phyloP scores from a whole-genome alignment of 1,284 basidiomycete species.

The Lignosus rhinocerotis region DNA sequence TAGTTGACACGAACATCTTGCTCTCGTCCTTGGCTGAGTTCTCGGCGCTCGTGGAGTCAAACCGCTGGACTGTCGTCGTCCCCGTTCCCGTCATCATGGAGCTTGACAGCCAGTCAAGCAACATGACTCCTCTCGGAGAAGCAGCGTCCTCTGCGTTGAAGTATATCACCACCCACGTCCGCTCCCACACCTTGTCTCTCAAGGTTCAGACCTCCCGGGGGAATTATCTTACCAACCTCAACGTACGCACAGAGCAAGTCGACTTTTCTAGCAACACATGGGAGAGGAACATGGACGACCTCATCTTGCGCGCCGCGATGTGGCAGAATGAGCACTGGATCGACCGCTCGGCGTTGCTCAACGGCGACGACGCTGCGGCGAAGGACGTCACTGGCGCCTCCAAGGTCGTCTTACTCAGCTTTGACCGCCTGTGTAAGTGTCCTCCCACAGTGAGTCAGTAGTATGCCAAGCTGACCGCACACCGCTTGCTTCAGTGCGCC shows the following conservation, averaged over 20 bases:
- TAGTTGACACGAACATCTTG: conserved; percentile 94
- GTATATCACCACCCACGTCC: conserved; percentile 79
- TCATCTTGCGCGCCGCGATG: conserved; percentile 87
- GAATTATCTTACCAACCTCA: conserved; percentile 88
- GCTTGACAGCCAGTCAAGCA: conserved; percentile 84
- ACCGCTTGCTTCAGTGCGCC: conserved; percentile 55
- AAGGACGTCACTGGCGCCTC: conserved; percentile 50
- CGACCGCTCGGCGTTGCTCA: conserved; percentile 77
- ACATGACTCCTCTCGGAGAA: conserved; percentile 65
- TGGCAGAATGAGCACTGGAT: conserved; percentile 95
- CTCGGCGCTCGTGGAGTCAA: conserved; percentile 74
- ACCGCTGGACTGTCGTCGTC: conserved; percentile 86
- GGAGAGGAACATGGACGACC: conserved; percentile 90
- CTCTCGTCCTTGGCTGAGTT: conserved; percentile 79
- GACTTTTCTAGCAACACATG: conserved; percentile 62
- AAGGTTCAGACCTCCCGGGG: conserved; percentile 95
- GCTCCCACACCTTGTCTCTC: conserved; percentile 73
- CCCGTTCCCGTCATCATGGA: conserved; percentile 96
- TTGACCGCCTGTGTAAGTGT: conserved; percentile 88
- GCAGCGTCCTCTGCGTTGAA: conserved; percentile 72
- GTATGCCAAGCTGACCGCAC: conserved; percentile 6
- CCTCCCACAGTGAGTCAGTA: neutral
- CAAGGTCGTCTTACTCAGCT: conserved; percentile 87
- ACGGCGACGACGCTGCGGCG: conserved; percentile 33
- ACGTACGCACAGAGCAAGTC: conserved; percentile 83